Conservation (phyloP, 306 rosid species). For the Prosopis cineraria region DNA sequence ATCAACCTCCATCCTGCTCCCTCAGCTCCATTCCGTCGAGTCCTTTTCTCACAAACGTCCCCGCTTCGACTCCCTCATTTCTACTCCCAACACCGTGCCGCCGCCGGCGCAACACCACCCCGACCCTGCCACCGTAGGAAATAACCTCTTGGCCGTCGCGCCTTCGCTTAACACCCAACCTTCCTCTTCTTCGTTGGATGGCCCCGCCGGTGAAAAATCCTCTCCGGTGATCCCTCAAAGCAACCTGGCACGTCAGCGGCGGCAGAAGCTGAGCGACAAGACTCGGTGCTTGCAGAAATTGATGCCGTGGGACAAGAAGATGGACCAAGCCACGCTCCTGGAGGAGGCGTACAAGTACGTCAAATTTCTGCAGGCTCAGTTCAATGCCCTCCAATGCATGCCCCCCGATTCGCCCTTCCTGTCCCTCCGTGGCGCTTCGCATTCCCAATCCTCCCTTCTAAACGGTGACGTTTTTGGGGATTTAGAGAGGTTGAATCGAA, state of each 20-base stretch:
- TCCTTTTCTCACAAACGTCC: neutral
- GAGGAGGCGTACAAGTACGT: conserved; percentile 75
- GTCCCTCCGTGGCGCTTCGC: neutral
- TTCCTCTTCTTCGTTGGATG: neutral
- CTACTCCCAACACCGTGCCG: neutral
- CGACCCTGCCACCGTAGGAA: neutral
- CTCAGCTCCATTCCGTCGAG: conserved; percentile 53
- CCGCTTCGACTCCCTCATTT: neutral
- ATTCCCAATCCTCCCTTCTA: neutral
- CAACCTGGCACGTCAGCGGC: conserved; percentile 57
- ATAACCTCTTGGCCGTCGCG: neutral
- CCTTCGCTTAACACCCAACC: neutral
- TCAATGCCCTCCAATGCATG: conserved; percentile 62
- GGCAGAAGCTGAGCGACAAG: conserved; percentile 83
- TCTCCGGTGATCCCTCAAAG: conserved; percentile 44
- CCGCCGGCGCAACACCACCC: neutral
- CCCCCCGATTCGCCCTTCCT: conserved; percentile 40
- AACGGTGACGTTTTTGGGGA: conserved; percentile 35
- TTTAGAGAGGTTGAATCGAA: conserved; percentile 58
- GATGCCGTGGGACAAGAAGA: conserved; percentile 84
- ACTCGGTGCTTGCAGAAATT: conserved; percentile 77
- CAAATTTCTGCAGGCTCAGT: conserved; percentile 76
- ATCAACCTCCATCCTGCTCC: conserved; percentile 44
- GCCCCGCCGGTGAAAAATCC: neutral
- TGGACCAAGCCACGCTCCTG: conserved; percentile 77